Evolutionary conservation across 1,139 yeast species (phyloP).

Genomic region (Geotrichum bryndzae): DNA sequence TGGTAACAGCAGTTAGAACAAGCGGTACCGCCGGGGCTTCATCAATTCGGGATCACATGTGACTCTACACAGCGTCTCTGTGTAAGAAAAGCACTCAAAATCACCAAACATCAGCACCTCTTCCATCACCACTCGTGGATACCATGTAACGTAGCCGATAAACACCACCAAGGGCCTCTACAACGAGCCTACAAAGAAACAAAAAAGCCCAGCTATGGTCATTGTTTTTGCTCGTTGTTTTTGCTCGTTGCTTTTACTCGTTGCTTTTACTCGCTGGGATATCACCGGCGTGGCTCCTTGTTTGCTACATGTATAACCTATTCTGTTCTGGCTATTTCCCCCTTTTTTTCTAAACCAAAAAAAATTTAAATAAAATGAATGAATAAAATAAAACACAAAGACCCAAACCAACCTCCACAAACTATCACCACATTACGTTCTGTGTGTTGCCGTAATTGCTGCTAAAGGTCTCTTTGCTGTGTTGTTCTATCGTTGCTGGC

Average conservation of each 20-base stretch:
- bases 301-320: neutral
- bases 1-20: no score
- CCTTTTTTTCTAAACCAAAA: neutral
- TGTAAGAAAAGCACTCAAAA: no score
- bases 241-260: neutral
- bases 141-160: no score
- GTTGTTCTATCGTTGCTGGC: neutral
- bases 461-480: neutral
- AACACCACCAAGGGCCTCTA: no score
- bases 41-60: no score
- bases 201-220: neutral
- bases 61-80: no score
- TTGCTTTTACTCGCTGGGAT: neutral
- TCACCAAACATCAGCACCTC: no score
- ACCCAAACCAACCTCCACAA: neutral
- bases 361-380: no score
- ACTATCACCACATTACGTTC: neutral
- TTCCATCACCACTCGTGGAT: no score
- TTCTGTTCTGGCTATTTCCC: no score
- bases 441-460: neutral
- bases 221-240: neutral
- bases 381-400: no score
- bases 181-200: neutral
- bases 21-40: no score
- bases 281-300: neutral